Conservation (phyloP, 2,329 filamentous ascomycete genomes). For the Stemphylium beticola region DNA sequence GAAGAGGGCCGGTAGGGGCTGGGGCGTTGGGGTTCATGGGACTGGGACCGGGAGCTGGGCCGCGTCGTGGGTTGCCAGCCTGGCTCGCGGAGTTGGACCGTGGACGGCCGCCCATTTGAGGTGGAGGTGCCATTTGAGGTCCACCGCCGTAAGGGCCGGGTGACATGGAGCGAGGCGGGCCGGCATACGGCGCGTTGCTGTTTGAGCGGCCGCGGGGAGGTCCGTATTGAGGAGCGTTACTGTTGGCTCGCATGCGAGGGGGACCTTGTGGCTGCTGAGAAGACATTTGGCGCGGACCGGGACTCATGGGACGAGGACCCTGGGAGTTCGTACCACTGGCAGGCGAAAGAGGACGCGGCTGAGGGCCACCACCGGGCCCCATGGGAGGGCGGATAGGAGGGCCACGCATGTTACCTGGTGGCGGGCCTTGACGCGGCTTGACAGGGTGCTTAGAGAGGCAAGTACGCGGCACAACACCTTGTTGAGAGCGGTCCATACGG, state of each 20-base stretch:
- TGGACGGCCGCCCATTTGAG: conserved; percentile 41
- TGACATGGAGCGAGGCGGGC: conserved; percentile 47
- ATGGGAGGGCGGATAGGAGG: conserved; percentile 40
- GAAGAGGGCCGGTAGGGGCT: conserved; percentile 6
- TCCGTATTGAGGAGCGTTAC: conserved; percentile 44
- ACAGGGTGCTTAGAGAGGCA: conserved; percentile 92
- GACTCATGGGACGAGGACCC: conserved; percentile 51
- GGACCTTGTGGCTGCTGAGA: conserved; percentile 29
- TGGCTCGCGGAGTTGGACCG: conserved; percentile 49
- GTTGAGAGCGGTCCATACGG: conserved; percentile 84
- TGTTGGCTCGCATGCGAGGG: conserved; percentile 43
- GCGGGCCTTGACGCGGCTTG: conserved; percentile 72
- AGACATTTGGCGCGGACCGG: conserved; percentile 43
- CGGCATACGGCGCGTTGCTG: conserved; percentile 48
- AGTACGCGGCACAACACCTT: conserved; percentile 92
- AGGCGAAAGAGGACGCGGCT: conserved; percentile 53
- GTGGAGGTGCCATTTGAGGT: conserved; percentile 39
- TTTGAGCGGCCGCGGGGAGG: conserved; percentile 42
- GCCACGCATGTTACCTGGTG: conserved; percentile 37
- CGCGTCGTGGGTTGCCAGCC: conserved; percentile 33
- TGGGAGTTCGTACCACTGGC: conserved; percentile 52
- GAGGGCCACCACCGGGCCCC: conserved; percentile 40
- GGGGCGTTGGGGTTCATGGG: conserved; percentile 44
- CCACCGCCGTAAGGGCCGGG: conserved; percentile 49
- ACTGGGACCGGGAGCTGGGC: conserved; percentile 43